phyloP scores from a whole-genome alignment of 192 early-diverging fungal genomes.

The Endogone sp. region DNA sequence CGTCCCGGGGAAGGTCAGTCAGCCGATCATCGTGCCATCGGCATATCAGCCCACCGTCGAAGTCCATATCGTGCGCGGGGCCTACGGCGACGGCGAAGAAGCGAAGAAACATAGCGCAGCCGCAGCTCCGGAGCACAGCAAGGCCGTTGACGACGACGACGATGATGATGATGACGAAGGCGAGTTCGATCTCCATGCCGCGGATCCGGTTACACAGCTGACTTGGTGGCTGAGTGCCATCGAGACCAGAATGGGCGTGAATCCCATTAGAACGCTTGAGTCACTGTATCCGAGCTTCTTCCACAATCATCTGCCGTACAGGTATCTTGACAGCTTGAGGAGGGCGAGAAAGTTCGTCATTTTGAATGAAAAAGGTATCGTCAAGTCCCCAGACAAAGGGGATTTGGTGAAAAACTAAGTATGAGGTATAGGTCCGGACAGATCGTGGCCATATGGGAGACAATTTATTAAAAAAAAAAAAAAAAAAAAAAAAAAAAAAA shows the following conservation, averaged over 20 bases:
- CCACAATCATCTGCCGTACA: constrained; percentile 24
- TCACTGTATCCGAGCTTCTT: constrained; percentile 21
- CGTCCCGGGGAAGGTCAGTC: not conserved
- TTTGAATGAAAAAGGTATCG: not conserved
- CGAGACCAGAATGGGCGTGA: not conserved
- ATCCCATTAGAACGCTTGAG: constrained; percentile 20
- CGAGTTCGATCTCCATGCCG: constrained; percentile 1
- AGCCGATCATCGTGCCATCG: constrained; percentile 7
- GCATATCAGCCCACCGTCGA: constrained; percentile 18
- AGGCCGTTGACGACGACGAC: not conserved
- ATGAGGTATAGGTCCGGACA: no score
- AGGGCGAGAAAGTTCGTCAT: not conserved
- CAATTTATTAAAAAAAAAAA: no score
- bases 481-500: no score
- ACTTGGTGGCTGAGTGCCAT: constrained; percentile 7
- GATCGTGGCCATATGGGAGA: no score
- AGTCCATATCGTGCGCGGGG: constrained; percentile 17
- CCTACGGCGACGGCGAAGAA: constrained; percentile 8
- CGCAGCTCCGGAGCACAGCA: not conserved
- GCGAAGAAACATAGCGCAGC: not conserved
- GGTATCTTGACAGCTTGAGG: constrained; percentile 7
- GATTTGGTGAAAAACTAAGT: no score
- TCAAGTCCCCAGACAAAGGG: not conserved
- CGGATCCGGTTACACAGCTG: not conserved
- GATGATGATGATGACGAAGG: constrained; percentile 1